Base-by-base conservation (phyloP, 805 yeast genomes). In the Saccharomycopsis lassenensis region DNA sequence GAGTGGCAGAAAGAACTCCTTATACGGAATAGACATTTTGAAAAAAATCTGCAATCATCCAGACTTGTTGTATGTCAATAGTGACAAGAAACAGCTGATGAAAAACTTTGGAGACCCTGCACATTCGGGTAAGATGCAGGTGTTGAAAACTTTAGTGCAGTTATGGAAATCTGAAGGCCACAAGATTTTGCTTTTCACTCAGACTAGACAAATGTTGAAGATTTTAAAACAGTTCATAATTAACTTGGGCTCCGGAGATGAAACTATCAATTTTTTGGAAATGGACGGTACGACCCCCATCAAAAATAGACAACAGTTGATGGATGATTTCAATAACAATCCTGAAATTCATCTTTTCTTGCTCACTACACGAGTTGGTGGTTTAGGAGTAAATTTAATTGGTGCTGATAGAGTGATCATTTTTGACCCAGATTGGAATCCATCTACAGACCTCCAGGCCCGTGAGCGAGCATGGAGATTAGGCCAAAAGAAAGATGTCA, bases 371-470 rank as follows among this genome's bases (percentile, higher is more conserved):
- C 73, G 89, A 50, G 98, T 91, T 5, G 98, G 98, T 15, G 98
- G 98, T 0, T 61, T 91, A 26, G 98, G 98, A 15, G 83, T 89
- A 1, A 89, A 89, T 54, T 56, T 89, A 31, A 89, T 95, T 0
- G 97, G 97, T 3, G 97, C 98, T 0, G 86, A 86, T 46, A 61
- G 97, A 30, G 95, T 89, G 8, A 84, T 89, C 16, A 89, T 89
- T 11, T 89, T 71, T 53, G 98, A 89, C 51, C 98, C 98, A 0
- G 97, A 91, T 57, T 89, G 98, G 98, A 89, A 89, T 51, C 98
- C 98, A 1, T 85, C 95, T 1, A 91, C 97, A 0, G 98, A 89
- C 60, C 68, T 87, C 41, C 98, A 89, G 57, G 98, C 98, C 0
- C 65, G 97, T 41, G 98, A 89, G 54, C 61, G 98, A 33, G 96